Evolutionary conservation across 2,329 filamentous ascomycete species (phyloP), one percentile per base, ranked within the genome.

Genomic region (Botrytis galanthina): DNA sequence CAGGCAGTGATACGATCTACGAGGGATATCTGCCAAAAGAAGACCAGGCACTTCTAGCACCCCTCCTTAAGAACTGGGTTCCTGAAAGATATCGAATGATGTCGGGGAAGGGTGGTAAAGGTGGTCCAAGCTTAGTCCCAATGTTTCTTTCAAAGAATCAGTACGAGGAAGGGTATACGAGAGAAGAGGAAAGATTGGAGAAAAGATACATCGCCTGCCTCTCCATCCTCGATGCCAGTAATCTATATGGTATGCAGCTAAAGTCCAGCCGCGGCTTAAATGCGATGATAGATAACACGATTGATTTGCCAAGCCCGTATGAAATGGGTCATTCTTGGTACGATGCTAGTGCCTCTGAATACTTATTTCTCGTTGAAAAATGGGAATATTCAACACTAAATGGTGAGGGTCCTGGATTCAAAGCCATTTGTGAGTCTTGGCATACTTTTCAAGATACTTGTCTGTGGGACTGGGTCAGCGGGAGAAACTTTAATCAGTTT

Each of bases 291-390:
- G 63, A 51, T 16, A 48, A 66, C 12, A 66, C 63, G 18, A 37
- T 51, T 37, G 44, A 51, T 51, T 37, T 67, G 14, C 63, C 63
- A 51, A 67, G 22, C 14, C 63, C 44, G 26, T 14, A 67, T 22
- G 63, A 22, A 51, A 51, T 67, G 44, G 63, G 44, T 18, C 32
- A 67, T 37, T 51, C 12, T n/a, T 67, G 44, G 63, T 51, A 67
- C 35, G 44, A 51, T 16, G 44, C 63, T 51, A 26, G 29, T 8
- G 63, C 63, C 44, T 67, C 63, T 16, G 32, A 67, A 18, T 67
- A 67, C 16, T 16, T 67, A 9, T 37, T n/a, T 4, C 18, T 51
- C 32, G 63, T 67, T 20, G 44, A 67, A 1, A n/a, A 26, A 51
- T 67, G 63, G 44, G 44, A 51, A 32, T 37, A 26, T 18, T 18